Base-by-base conservation (phyloP, 2,329 filamentous ascomycete genomes). In the Talaromyces albobiverticillius region DNA sequence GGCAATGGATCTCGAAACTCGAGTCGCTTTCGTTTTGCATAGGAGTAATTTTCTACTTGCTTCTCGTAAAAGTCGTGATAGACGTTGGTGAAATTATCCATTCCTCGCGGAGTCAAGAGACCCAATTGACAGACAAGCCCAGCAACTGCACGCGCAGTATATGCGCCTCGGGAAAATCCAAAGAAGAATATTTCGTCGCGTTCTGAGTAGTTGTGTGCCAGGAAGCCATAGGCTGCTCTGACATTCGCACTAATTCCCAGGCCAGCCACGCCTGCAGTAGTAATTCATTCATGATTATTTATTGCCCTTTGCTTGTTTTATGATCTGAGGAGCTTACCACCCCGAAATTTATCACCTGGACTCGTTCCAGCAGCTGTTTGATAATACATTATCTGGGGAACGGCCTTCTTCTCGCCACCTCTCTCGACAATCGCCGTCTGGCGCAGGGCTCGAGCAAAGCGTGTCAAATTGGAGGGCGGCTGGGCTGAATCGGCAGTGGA, bases 121-220 rank as follows among this genome's bases (percentile, higher is more conserved):
- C 80, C 80, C 42, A 76, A 62, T 16, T 71, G 64, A 9, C 63
- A 70, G 25, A 78, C 73, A 16, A 79, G 58, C 0, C 74, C 76
- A 3, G 74, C 76, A 10, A 78, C 71, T 4, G 70, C 70, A 5
- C 76, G 68, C 3, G 72, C 75, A 1, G 73, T 76, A 57, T 69
- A 79, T 2, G 76, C 76, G 5, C 76, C 76, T 7, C 76, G 67
- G 2, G 71, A 75, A 64, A 78, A 79, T 29, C 76, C 76, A 50
- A 77, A 74, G 56, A 78, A 72, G 60, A 75, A 76, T 48, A 79
- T 76, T 58, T 78, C 70, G 50, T 79, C 79, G 50, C 79, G 79
- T 0, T 70, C 71, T 11, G 71, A 65, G 58, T 76, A 82, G 62
- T 82, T 82, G 53, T 76, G 76, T 18, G 74, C 72, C 3, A 81